Percentiles rank a stretch among this genome's conserved stretches.
Evolutionary conservation across 2,329 filamentous ascomycete species (phyloP).

Genomic region (Pochonia chlamydosporia): DNA sequence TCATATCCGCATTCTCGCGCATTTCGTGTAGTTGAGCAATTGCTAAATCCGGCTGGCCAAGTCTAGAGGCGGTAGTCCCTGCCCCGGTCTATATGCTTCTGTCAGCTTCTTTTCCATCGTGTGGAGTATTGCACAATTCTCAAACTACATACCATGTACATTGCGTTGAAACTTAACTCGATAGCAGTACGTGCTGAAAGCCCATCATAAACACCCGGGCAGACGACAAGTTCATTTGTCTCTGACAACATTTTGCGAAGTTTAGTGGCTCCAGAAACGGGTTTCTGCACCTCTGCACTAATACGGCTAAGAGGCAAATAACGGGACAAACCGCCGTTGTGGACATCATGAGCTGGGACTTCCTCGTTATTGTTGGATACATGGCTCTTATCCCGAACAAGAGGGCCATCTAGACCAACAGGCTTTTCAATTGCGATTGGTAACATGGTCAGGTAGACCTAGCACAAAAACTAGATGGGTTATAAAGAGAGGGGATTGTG

Average conservation of each 20-base stretch:
- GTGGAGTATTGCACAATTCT: not conserved
- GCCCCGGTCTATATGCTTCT: conserved; percentile 49
- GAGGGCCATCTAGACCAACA: conserved; percentile 4
- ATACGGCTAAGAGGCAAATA: conserved; percentile 10
- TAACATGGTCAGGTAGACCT: conserved; percentile 3
- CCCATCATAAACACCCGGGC: conserved; percentile 64
- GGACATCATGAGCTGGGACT: not conserved
- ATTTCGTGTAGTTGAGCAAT: conserved; percentile 59
- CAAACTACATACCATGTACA: conserved; percentile 56
- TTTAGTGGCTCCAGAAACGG: conserved; percentile 23
- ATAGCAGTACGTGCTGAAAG: conserved; percentile 59
- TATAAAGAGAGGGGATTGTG: not conserved
- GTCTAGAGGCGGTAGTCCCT: conserved; percentile 54
- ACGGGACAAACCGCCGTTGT: not conserved
- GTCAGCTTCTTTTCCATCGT: not conserved
- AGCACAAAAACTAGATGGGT: not conserved
- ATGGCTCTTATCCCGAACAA: conserved; percentile 6
- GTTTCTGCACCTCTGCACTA: conserved; percentile 8
- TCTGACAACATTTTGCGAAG: conserved; percentile 36
- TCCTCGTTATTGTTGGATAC: conserved; percentile 4
- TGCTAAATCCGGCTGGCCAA: conserved; percentile 59
- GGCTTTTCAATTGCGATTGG: conserved; percentile 9
- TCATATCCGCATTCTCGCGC: conserved; percentile 56
- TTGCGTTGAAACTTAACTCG: conserved; percentile 52
- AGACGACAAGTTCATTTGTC: conserved; percentile 43